Conservation (phyloP, 2,329 filamentous ascomycete species). For the Epichloe gansuensis region DNA sequence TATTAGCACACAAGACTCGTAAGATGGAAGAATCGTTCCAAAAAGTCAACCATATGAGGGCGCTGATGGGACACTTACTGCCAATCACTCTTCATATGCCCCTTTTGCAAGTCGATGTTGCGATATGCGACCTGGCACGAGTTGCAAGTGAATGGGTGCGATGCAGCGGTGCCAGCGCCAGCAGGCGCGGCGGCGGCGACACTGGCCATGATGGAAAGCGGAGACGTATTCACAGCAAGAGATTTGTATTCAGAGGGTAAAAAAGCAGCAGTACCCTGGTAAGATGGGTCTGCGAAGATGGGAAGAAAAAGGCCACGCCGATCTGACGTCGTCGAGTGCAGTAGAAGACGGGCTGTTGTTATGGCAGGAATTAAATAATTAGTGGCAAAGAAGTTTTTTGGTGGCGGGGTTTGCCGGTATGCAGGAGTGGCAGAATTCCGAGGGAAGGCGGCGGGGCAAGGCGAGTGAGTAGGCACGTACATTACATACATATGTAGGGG, state of each 20-base stretch:
- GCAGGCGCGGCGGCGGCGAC: slow-evolving; percentile 19
- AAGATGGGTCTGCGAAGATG: neutral
- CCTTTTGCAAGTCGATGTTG: slow-evolving; percentile 81
- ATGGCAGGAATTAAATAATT: slow-evolving; percentile 12
- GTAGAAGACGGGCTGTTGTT: slow-evolving; percentile 1
- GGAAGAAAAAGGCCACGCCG: neutral
- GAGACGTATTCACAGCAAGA: neutral
- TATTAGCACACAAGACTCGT: neutral
- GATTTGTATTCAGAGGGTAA: neutral
- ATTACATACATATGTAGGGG: too few relatives aligned
- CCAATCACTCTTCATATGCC: slow-evolving; percentile 98
- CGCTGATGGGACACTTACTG: slow-evolving; percentile 51
- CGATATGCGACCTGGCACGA: slow-evolving; percentile 95
- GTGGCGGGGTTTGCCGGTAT: slow-evolving; percentile 11
- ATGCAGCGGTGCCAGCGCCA: slow-evolving; percentile 26
- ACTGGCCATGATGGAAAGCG: slow-evolving; percentile 31
- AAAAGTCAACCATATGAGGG: neutral
- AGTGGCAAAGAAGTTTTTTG: slow-evolving; percentile 14
- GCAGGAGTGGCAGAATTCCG: slow-evolving; percentile 1
- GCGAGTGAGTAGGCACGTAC: neutral
- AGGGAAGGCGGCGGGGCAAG: neutral
- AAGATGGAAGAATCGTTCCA: too few relatives aligned
- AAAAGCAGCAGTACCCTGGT: neutral
- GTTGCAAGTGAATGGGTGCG: slow-evolving; percentile 95
- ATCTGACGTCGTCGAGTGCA: neutral